A percentile compares a stretch with the other conserved stretches of the same genome.
These are phyloP conservation scores for Panaeolus papilionaceus DNA, from an alignment of 768 basidiomycete species.

Conservation along the genomic window DNA sequence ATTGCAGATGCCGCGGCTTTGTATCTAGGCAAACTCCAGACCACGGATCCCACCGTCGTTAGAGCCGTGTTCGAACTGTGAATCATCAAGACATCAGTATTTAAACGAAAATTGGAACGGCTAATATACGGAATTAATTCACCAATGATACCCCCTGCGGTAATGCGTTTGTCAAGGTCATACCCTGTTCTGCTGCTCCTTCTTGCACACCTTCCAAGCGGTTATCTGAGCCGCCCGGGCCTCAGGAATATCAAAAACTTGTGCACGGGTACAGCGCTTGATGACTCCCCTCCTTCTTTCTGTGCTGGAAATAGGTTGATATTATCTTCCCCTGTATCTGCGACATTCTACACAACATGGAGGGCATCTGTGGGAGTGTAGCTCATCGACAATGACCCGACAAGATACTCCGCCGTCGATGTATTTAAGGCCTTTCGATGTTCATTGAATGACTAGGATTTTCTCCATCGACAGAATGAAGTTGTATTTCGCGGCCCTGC, in stretches of 20 bases:
- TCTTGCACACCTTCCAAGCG: not conserved
- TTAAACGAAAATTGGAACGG: not conserved
- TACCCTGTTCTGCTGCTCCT: too few species aligned
- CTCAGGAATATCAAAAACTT: not conserved
- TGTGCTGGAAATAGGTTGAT: not conserved
- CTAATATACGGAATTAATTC: slow-evolving; percentile 10
- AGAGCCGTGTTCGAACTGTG: not conserved
- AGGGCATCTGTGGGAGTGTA: not conserved
- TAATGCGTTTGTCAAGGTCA: not conserved
- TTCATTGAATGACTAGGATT: not conserved
- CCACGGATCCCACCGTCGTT: slow-evolving; percentile 5
- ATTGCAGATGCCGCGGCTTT: slow-evolving; percentile 6
- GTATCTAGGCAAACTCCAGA: not conserved
- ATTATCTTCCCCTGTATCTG: not conserved
- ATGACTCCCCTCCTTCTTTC: not conserved
- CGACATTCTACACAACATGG: not conserved
- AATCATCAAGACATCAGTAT: slow-evolving; percentile 9
- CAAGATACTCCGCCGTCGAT: not conserved
- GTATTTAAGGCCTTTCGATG: not conserved
- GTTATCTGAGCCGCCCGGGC: slow-evolving; percentile 7
- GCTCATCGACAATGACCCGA: not conserved
- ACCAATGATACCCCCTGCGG: slow-evolving; percentile 1
- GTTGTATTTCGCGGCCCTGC: slow-evolving; percentile 29
- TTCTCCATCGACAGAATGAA: slow-evolving; percentile 25
- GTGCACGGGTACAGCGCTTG: not conserved